Evolutionary conservation across 768 basidiomycete genomes (phyloP), one percentile per base, ranked within the genome.

Genomic region (Ramaria rubella): DNA sequence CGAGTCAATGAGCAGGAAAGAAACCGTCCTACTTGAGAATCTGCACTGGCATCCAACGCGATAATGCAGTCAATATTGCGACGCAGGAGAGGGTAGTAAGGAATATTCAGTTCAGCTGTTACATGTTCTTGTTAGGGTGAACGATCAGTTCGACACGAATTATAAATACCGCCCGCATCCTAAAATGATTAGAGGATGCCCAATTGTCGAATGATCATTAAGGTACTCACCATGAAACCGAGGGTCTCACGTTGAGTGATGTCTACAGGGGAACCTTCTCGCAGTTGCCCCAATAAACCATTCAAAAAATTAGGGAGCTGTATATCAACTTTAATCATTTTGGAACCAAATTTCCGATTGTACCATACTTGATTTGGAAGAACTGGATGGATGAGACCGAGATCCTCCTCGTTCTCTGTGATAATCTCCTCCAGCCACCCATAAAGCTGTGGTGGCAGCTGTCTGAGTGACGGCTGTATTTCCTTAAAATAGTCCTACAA

Each of bases 301-400:
- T 63, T 65, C 23, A 69, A 61, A 58, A 66, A 69, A 55, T 68
- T 68, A 3, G 69, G 69, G 1, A 69, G 49, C n/a, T n/a, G n/a
- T n/a, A n/a, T n/a, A n/a, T n/a, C n/a, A n/a, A n/a, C n/a, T n/a
- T n/a, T n/a, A n/a, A n/a, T n/a, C n/a, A n/a, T n/a, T 63, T 64
- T 24, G 9, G 23, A 27, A 24, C 52, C n/a, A 19, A 12, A 33
- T 21, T 50, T 15, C 26, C 34, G 17, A 17, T 58, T 12, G 44
- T 26, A 44, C 17, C 7, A 43, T 29, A 64, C 64, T 30, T 65
- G 57, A 52, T 64, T 59, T 24, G 68, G 69, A 4, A 65, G 58
- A 34, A 70, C 63, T 0, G 69, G 66, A 51, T 70, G 69, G 24
- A 68, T 67, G 12, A 58, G 27, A 29, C 61, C 60, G 29, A 68